Conservation (phyloP, 352 stramenopile species). For the Thraustochytrium sp. region DNA sequence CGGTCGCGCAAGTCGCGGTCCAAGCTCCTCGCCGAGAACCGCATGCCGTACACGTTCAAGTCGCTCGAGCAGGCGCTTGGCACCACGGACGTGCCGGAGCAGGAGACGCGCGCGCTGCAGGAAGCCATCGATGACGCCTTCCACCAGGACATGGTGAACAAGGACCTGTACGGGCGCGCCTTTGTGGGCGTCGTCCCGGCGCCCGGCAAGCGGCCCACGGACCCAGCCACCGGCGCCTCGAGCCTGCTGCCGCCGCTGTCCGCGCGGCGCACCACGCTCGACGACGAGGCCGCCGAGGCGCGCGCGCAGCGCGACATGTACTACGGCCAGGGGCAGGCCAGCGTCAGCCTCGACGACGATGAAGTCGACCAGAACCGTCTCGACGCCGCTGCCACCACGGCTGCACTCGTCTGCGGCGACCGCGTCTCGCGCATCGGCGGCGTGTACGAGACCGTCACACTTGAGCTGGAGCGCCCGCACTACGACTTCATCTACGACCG, state of each 20-base stretch:
- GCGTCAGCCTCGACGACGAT: not conserved
- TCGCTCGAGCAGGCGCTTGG: not conserved
- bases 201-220: not conserved
- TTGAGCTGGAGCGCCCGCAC: constrained; percentile 3
- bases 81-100: not conserved
- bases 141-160: not conserved
- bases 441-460: not conserved
- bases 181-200: not conserved
- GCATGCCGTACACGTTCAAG: constrained; percentile 30
- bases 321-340: not conserved
- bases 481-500: constrained; percentile 38
- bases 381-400: not conserved
- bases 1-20: not conserved
- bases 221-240: not conserved
- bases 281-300: not conserved
- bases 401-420: not conserved
- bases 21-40: not conserved
- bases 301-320: constrained; percentile 13
- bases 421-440: not conserved
- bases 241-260: not conserved
- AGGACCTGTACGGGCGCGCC: constrained; percentile 27
- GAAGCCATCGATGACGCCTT: constrained; percentile 1
- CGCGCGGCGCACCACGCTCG: not conserved
- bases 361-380: constrained; percentile 9
- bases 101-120: not conserved